Evolutionary conservation across 257 asterid species (phyloP), one percentile per base, ranked within the genome.

Genomic region (Petunia axillaris): DNA sequence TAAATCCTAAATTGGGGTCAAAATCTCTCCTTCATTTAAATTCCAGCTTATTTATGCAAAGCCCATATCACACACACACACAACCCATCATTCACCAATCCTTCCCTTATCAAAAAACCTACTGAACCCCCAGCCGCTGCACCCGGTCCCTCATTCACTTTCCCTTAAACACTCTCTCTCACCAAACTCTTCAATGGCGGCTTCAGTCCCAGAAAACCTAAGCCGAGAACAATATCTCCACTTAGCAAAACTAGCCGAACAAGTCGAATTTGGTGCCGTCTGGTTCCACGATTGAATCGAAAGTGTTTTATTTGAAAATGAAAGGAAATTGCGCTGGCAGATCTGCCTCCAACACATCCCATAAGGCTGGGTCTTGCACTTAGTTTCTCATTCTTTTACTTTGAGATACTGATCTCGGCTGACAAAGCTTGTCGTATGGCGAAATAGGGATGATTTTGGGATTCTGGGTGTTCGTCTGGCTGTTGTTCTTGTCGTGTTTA

Each of bases 341-440:
- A 87, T 83, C 89, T 87, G 59, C 65, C 91, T 54, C 84, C 91
- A 25, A 87, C 91, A 37, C 91, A 87, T 79, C 91, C 91, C 1
- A 87, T 87, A 54, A 87, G 91, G 83, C 84, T 87, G 74, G 91
- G 91, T 35, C 86, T 87, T 40, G 91, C 91, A 39, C 87, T 87
- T 46, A 87, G 85, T 82, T 87, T 83, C 82, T 87, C 91, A 3
- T 89, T 87, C 50, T 87, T 83, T 81, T 87, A 87, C 83, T 87
- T 81, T 79, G 91, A 87, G 82, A 87, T 87, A 74, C 91, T 87
- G 79, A 87, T 85, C 79, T 87, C 91, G 55, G 85, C 86, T 37
- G 91, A 87, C 64, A 85, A 85, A 74, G 91, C 91, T 6, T 87
- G 91, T 66, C 57, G 81, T 68, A 85, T 87, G 91, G 91, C 91